These are phyloP conservation scores for Hevea brasiliensis DNA, from an alignment of 345 rosid genomes.

Conservation along the genomic window DNA sequence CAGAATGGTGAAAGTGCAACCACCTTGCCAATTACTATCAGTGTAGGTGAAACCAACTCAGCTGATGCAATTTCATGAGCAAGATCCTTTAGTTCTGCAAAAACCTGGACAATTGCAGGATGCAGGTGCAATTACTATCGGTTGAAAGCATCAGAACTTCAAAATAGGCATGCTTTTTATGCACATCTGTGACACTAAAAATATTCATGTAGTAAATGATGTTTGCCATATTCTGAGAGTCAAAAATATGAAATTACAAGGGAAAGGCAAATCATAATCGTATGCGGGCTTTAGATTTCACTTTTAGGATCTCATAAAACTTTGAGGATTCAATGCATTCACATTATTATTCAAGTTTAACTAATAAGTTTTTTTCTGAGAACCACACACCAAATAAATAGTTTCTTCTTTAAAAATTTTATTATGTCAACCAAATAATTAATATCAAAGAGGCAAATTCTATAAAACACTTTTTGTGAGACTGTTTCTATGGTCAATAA, in stretches of 20 bases:
- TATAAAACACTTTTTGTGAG: background rate
- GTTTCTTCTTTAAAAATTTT: too few relatives aligned
- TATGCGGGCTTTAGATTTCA: background rate
- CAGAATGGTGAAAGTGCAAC: constrained; percentile 89
- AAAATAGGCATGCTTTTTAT: background rate
- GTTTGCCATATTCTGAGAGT: too few relatives aligned
- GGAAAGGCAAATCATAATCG: background rate
- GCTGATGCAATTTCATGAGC: constrained; percentile 56
- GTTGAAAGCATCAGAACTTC: background rate
- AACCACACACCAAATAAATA: background rate
- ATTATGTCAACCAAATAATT: too few relatives aligned
- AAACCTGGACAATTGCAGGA: constrained; percentile 53
- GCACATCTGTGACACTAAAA: background rate
- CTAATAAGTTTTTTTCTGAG: background rate
- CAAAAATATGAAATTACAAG: too few relatives aligned
- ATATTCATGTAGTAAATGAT: background rate
- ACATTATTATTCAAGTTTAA: background rate
- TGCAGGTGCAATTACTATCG: background rate
- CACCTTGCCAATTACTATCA: constrained; percentile 82
- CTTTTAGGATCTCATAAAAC: background rate
- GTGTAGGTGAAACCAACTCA: constrained; percentile 72
- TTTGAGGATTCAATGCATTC: background rate
- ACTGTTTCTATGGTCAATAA: background rate
- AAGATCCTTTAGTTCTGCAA: constrained; percentile 76
- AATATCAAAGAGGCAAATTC: background rate